Base-by-base conservation (phyloP, 306 rosid species). In the Boehmeria nivea region DNA sequence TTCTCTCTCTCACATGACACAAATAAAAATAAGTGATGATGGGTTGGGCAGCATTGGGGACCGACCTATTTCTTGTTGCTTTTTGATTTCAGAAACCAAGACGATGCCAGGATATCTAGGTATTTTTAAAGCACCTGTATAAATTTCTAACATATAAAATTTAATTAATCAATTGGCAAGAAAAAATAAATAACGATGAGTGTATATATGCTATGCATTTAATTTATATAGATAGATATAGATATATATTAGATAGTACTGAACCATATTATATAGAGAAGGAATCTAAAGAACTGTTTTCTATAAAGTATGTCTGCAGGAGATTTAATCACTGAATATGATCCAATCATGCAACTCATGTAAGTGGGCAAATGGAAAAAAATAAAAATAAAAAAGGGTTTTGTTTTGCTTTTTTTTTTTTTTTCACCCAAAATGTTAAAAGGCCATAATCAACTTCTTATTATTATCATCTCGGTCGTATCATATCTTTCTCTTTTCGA, bases 381-480 rank as follows among this genome's bases (percentile, higher is more conserved):
- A 55, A 57, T 60, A n/a, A n/a, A n/a, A n/a, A n/a, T n/a, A n/a
- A n/a, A n/a, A n/a, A n/a, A 64, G 59, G 50, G 27, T 27, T 38
- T 25, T 66, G 38, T 68, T 62, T 64, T 76, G 45, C 22, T 66
- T 3, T 14, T 67, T 69, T 45, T 31, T 59, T 49, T 43, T 44
- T 43, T 69, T 58, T 57, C 59, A 72, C 70, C 24, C 68, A 51
- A 40, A 31, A 61, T 52, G 78, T 64, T 71, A 79, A 64, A 74
- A 78, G 74, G 69, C 56, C 39, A 66, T 74, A 67, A 80, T 78
- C 78, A 63, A 26, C 65, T 39, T 63, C 76, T 54, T 54, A 54
- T 33, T 37, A 39, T 57, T 74, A 61, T 77, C 70, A 61, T 61
- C 67, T 44, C 33, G 28, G 28, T 38, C 57, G 40, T 50, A 31